A percentile compares a stretch with the other conserved stretches of the same genome.
Evolutionary conservation across 2,329 filamentous ascomycete species (phyloP).

Genomic region (Herpotrichia juniperi): DNA sequence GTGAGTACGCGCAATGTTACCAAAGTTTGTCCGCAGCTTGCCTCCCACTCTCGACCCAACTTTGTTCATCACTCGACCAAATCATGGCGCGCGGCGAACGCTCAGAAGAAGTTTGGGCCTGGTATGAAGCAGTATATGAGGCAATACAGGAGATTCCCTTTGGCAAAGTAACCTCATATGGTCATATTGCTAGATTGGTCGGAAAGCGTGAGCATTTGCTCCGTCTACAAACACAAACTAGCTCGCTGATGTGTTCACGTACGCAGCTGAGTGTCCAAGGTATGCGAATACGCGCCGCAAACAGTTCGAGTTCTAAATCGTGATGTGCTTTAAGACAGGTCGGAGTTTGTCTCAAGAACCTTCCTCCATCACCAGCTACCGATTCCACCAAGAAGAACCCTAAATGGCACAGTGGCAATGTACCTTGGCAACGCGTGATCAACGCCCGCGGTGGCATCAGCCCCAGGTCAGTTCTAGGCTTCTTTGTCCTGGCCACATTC

Average conservation of each 20-base stretch:
- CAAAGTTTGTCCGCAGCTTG: background rate
- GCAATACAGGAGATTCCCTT: conserved; percentile 84
- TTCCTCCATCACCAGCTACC: conserved; percentile 59
- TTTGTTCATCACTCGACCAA: background rate
- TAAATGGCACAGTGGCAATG: conserved; percentile 74
- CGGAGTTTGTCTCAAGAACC: conserved; percentile 86
- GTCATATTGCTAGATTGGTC: conserved; percentile 75
- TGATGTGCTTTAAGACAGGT: conserved; percentile 68
- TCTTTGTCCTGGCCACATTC: background rate
- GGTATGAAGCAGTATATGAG: conserved; percentile 78
- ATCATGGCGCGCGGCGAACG: conserved; percentile 64
- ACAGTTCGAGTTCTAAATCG: conserved; percentile 53
- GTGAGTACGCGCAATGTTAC: conserved; percentile 29
- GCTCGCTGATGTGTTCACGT: conserved; percentile 23
- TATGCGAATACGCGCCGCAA: conserved; percentile 26
- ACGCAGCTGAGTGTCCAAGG: conserved; percentile 55
- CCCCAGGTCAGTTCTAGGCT: conserved; percentile 66
- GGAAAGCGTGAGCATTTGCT: conserved; percentile 67
- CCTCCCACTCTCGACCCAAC: background rate
- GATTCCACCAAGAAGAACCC: conserved; percentile 49
- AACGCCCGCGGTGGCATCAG: conserved; percentile 87
- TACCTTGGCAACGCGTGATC: conserved; percentile 95
- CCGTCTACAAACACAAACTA: background rate
- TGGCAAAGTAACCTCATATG: conserved; percentile 87
- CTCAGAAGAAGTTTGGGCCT: conserved; percentile 75